Base-by-base conservation (phyloP, 352 stramenopile species). In the Peronosclerospora sorghi region DNA sequence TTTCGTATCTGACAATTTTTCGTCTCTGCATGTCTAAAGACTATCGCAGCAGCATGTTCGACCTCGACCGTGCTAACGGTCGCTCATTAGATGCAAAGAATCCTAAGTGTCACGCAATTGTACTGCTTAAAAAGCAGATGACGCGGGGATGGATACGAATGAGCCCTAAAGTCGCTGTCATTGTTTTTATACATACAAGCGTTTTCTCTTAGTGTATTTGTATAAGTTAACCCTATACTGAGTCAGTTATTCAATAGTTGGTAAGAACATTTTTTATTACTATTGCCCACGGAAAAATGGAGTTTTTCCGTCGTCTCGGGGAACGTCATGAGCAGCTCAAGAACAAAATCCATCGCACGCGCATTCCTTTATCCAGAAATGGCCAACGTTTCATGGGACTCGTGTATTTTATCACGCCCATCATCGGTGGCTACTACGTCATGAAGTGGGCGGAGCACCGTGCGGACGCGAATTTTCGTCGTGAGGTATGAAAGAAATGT, bases 31-130 rank as follows among this genome's bases (percentile, higher is more conserved):
- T 29, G 29, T 58, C 10, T n/a, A 5, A 23, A 94, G 60, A 93
- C 76, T 13, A 93, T 98, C 41, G 62, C 88, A 10, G 59, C 86
- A 10, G 88, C 96, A 34, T 99, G 99, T 63, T 55, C 59, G 5
- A 65, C 76, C 8, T 89, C 86, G 1, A 99, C 96, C 3, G 79
- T 98, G 9, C 55, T 99, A 6, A 98, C 95, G 0, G 97, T 99
- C 28, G 95, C 96, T 10, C 96, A 99, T 65, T 75, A 96, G 10
- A 68, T 98, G 2, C 76, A 96, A 43, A 98, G 92, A 1, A 97
- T 98, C 46, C 81, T 97, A 57, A 96, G 32, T 97, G 86, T 51
- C 90, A 98, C 48, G 71, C 71, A 14, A 75, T 93, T 1, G 37
- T 90, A 2, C 30, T 93, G 3, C 59, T 93, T 8, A 75, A 86